Conservation (phyloP, 768 basidiomycete species). For the Pisolithus albus region DNA sequence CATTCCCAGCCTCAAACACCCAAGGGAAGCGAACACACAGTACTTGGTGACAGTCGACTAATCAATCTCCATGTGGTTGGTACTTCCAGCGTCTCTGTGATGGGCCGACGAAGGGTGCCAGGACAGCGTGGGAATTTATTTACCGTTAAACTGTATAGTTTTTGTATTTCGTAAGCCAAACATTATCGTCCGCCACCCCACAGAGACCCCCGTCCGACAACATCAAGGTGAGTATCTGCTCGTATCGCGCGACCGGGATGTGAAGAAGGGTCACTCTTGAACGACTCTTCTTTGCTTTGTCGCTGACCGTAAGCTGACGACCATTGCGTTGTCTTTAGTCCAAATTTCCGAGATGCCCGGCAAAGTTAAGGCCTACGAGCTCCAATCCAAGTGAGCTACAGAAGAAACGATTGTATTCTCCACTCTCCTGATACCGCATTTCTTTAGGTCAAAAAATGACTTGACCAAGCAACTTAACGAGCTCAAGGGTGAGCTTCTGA, state of each 20-base stretch:
- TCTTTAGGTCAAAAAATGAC: conserved; percentile 86
- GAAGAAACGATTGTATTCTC: background rate
- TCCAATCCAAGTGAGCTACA: conserved; percentile 80
- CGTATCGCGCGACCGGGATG: background rate
- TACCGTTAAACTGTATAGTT: conserved; percentile 40
- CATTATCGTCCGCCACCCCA: conserved; percentile 19
- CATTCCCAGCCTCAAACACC: no score
- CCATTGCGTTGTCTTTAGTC: conserved; percentile 12
- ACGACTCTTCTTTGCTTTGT: background rate
- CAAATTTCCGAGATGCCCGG: conserved; percentile 60
- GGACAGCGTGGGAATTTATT: conserved; percentile 30
- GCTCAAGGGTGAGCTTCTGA: conserved; percentile 91
- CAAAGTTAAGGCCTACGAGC: conserved; percentile 95
- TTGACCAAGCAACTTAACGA: conserved; percentile 89
- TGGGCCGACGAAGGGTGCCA: no score
- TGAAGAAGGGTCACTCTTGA: background rate
- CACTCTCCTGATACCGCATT: conserved; percentile 6
- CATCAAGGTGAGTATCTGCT: conserved; percentile 31
- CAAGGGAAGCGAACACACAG: no score
- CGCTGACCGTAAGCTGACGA: background rate
- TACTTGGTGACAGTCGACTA: no score
- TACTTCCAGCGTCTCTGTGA: no score
- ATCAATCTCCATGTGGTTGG: no score
- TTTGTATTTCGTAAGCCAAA: conserved; percentile 25
- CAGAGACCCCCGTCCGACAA: conserved; percentile 23